These are phyloP conservation scores for Rhododendron kiyosumense DNA, from an alignment of 148 eudicot genomes.

Conservation along the genomic window DNA sequence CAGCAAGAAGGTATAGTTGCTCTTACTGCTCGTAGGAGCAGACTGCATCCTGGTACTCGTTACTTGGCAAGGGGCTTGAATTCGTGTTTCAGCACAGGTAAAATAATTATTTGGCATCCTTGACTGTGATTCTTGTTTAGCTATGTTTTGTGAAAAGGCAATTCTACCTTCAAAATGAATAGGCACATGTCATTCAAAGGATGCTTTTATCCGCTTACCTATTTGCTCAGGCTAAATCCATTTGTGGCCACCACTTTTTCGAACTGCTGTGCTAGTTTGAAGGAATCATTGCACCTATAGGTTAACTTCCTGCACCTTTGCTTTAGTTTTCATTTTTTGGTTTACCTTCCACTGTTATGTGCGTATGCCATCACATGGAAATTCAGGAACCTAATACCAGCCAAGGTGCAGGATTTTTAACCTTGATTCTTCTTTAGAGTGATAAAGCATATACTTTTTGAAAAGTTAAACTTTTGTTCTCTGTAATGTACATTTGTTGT, in stretches of 20 bases:
- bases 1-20: conserved; percentile 95
- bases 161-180: neutral
- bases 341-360: neutral
- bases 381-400: neutral
- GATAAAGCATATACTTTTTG: neutral
- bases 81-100: conserved; percentile 93
- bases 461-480: neutral
- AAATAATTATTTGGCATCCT: conserved; percentile 3
- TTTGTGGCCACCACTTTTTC: neutral
- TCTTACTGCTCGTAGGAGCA: conserved; percentile 93
- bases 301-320: neutral
- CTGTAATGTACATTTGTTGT: neutral
- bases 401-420: neutral
- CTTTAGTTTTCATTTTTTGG: neutral
- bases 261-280: neutral
- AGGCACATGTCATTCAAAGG: neutral
- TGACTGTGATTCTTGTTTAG: neutral
- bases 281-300: neutral
- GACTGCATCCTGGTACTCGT: conserved; percentile 98
- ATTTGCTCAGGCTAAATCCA: neutral
- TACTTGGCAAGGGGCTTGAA: conserved; percentile 95
- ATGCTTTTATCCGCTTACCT: neutral
- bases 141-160: neutral
- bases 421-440: neutral
- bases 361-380: neutral